Evolutionary conservation across 1,284 basidiomycete species (phyloP), one percentile per base, ranked within the genome.

Genomic region (Cryptococcus deneoformans): DNA sequence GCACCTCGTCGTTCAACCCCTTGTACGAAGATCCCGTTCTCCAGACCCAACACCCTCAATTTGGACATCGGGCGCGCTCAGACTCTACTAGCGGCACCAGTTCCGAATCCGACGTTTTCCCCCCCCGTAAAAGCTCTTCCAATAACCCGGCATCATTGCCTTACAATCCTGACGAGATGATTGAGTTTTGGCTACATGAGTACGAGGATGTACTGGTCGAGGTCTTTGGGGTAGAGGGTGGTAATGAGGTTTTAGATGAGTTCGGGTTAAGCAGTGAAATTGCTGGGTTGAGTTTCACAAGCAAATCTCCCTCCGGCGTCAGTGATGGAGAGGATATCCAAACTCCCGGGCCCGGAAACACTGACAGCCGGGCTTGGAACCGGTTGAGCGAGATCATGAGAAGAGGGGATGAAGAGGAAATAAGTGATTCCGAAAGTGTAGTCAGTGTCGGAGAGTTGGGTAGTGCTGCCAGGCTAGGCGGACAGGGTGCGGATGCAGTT

Each of bases 381-480:
- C 62, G 67, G 38, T 58, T 76, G 37, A 69, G 64, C 7, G 74
- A 74, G 51, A 71, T 77, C 12, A 73, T 75, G 70, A 60, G 66
- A 14, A 57, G 61, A 50, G 68, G 63, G 9, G 59, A 57, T 16
- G 70, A 66, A 20, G 69, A 70, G 20, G 60, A 62, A 5, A 92
- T 93, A 65, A 91, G 88, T 69, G 92, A 94, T 75, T 89, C 85
- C 65, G 92, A 94, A 77, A 92, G 89, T 69, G 89, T 93, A 37
- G 90, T 84, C 9, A 86, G 87, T 8, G 91, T 95, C 53, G 91
- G 88, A 45, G 91, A 94, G 66, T 80, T 94, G 38, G 88, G 88
- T 16, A 82, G 89, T 52, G 90, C 90, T 55, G 80, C 85, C 46
- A 82, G 88, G 43, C 77, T 90, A 50, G 86, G 79, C 14, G 80